Evolutionary conservation across 345 rosid genomes (phyloP).

Genomic region (Trapa incisa): DNA sequence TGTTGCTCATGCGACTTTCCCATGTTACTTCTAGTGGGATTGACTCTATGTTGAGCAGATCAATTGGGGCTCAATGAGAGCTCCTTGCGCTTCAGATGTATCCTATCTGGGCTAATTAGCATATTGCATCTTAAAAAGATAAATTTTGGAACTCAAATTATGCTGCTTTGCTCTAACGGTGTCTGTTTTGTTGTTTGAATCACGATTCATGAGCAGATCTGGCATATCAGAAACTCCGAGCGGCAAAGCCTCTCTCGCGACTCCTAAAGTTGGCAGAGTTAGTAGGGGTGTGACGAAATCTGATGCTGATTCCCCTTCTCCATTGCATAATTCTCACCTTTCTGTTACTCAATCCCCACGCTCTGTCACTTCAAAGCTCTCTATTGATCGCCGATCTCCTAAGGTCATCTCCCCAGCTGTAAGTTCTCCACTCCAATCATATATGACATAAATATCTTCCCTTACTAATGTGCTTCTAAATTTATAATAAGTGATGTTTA

Average conservation of each 20-base stretch:
- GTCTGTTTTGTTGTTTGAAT: constrained; percentile 9
- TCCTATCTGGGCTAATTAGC: not conserved
- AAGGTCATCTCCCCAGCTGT: constrained; percentile 61
- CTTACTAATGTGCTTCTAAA: no score
- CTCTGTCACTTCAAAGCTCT: constrained; percentile 48
- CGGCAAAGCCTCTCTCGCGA: constrained; percentile 50
- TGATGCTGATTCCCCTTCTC: constrained; percentile 47
- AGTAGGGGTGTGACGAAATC: constrained; percentile 44
- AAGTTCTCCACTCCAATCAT: constrained; percentile 14
- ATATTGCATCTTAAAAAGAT: not conserved
- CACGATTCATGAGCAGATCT: constrained; percentile 41
- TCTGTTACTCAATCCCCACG: constrained; percentile 65
- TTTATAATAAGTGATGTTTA: no score
- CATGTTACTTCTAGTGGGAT: not conserved
- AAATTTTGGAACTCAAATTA: not conserved
- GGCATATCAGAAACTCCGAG: constrained; percentile 56
- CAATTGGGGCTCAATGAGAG: not conserved
- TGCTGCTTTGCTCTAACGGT: not conserved
- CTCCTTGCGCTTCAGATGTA: not conserved
- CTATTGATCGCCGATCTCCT: constrained; percentile 49
- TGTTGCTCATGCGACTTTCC: not conserved
- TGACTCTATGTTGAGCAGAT: not conserved
- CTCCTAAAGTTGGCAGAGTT: constrained; percentile 52
- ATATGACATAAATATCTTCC: not conserved
- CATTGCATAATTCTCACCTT: constrained; percentile 46